A percentile compares a stretch with the other conserved stretches of the same genome.
Conservation (phyloP, 345 rosid species). For the Eucalyptus leucophloia region DNA sequence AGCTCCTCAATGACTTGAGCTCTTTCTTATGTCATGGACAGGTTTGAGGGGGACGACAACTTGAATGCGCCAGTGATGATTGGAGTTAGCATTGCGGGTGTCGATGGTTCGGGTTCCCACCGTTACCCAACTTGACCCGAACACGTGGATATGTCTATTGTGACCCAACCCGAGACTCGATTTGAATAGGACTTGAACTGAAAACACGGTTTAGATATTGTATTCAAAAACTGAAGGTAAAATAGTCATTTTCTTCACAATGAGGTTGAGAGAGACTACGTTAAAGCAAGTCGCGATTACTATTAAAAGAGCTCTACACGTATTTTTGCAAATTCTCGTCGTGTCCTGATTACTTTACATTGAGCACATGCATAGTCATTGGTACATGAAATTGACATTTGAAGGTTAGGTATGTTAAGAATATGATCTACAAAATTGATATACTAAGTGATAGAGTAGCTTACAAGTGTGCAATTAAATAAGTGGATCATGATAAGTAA, state of each 20-base stretch:
- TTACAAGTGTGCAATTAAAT: neutral
- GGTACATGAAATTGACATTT: neutral
- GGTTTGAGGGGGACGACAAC: neutral
- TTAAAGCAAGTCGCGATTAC: neutral
- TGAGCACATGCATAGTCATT: neutral
- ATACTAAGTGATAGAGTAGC: neutral
- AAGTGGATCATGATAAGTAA: neutral
- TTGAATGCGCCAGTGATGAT: neutral
- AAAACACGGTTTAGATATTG: neutral
- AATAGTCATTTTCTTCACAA: neutral
- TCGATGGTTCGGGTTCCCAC: neutral
- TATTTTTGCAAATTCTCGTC: neutral
- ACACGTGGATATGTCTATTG: neutral
- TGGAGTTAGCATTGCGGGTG: neutral
- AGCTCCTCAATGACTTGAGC: neutral
- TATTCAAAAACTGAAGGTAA: neutral
- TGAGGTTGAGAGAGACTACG: neutral
- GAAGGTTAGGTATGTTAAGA: neutral
- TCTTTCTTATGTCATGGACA: neutral
- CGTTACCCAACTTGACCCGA: neutral
- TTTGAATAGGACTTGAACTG: fast-evolving
- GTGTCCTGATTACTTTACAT: neutral
- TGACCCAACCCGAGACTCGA: neutral
- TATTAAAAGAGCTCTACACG: neutral
- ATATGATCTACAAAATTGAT: neutral